Evolutionary conservation across 2,329 filamentous ascomycete genomes (phyloP), one percentile per base, ranked within the genome.

Genomic region (Stagonosporopsis cucurbitacearum): DNA sequence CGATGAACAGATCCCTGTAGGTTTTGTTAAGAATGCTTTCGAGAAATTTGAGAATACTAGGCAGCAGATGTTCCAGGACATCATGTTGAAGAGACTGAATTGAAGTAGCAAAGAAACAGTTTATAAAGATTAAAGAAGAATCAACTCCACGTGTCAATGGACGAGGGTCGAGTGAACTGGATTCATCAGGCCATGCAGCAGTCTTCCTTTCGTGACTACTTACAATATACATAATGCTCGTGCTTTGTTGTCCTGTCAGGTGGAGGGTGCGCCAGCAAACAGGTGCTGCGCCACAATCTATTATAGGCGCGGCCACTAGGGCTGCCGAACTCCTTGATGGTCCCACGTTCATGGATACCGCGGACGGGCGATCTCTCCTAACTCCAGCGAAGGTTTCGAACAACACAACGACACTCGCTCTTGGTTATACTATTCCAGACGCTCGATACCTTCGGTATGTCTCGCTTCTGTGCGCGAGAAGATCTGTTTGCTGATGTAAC

Each of bases 1-100:
- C 2, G 77, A 82, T 41, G 82, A 84, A 45, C 80, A 84, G 66
- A 79, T 85, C 52, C 74, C 79, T 0, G 79, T 85, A 12, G 80
- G 81, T 2, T 76, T 75, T 46, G 74, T 77, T 2, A 74, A 73
- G 55, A 66, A 68, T 11, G 64, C 71, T 0, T 81, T 79, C 48
- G 70, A 81, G 33, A 70, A 69, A 1, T 83, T 82, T 60, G 83
- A 84, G 67, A 60, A 74, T 19, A 76, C 78, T 58, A 72, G 82
- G 35, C 81, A 84, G 71, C 74, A 78, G 36, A 57, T 63, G 42
- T 75, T 69, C 33, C 62, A 67, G 13, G 48, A 58, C 17, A 28
- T 66, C n/a, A 62, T 64, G 57, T 61, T 68, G 59, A 66, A 63
- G 39, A 60, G 54, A 55, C 37, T 61, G 58, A 44, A 26, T 30